These are phyloP conservation scores for Pterocarpus santalinus DNA, from an alignment of 306 rosid species.

Conservation along the genomic window DNA sequence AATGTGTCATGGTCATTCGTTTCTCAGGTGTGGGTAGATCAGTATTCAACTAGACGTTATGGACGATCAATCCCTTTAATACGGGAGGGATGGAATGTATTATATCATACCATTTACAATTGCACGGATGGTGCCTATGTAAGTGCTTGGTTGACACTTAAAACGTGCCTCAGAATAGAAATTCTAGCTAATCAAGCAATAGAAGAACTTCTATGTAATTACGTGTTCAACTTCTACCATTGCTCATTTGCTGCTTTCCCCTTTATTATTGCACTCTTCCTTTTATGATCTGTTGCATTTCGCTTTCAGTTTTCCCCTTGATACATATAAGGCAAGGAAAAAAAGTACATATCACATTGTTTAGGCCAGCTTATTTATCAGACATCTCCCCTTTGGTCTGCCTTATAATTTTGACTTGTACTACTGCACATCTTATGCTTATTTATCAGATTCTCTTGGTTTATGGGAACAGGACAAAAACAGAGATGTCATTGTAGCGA, in stretches of 20 bases:
- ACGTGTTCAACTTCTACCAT: slow-evolving; percentile 13
- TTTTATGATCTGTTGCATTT: slow-evolving; percentile 13
- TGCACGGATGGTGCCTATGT: slow-evolving; percentile 94
- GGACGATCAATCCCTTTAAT: slow-evolving; percentile 72
- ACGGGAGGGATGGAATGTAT: slow-evolving; percentile 81
- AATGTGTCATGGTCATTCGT: slow-evolving; percentile 19
- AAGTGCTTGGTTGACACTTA: slow-evolving; percentile 56
- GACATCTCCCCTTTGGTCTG: slow-evolving; percentile 26
- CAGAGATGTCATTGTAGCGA: slow-evolving; percentile 87
- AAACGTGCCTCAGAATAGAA: slow-evolving; percentile 27
- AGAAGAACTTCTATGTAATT: slow-evolving; percentile 20
- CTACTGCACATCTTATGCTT: slow-evolving; percentile 14
- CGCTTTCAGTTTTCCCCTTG: slow-evolving; percentile 20
- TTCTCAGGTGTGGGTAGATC: slow-evolving; percentile 81
- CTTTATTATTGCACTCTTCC: slow-evolving; percentile 5
- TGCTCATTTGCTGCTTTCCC: background rate
- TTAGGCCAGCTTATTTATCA: slow-evolving; percentile 27
- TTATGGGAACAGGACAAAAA: slow-evolving; percentile 80
- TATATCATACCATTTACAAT: slow-evolving; percentile 81
- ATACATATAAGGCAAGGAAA: background rate
- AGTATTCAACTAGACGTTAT: slow-evolving; percentile 78
- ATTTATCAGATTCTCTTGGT: slow-evolving; percentile 43
- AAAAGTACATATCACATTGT: slow-evolving; percentile 21
- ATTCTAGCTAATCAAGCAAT: slow-evolving; percentile 23
- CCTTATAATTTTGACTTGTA: background rate